phyloP scores from a whole-genome alignment of 2,329 filamentous ascomycete genomes.

The Blastomyces emzantsi region DNA sequence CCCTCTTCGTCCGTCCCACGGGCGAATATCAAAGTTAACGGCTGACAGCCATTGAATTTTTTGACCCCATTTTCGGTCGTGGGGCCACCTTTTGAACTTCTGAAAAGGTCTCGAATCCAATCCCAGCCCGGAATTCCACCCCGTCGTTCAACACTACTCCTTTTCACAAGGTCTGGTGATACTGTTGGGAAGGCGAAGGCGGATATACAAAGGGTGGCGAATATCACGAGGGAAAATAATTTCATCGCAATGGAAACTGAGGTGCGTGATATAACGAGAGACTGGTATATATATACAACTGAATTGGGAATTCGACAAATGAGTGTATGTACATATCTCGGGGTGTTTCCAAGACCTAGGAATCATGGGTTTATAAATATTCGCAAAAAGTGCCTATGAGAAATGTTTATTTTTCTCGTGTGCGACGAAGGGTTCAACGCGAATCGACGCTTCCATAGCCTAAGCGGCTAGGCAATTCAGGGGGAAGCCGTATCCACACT shows the following conservation, averaged over 20 bases:
- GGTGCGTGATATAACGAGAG: neutral
- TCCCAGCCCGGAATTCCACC: neutral
- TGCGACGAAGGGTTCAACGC: neutral
- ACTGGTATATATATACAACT: neutral
- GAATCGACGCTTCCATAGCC: neutral
- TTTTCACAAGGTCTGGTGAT: neutral
- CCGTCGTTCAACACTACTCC: neutral
- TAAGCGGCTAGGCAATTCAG: neutral
- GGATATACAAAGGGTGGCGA: neutral
- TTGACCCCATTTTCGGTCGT: constrained; percentile 34
- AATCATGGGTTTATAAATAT: neutral
- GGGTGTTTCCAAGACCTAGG: neutral
- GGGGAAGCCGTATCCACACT: neutral
- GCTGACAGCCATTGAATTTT: constrained; percentile 33
- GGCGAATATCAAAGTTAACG: constrained; percentile 38
- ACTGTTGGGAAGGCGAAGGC: neutral
- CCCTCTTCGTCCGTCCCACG: constrained; percentile 36
- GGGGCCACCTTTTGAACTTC: constrained; percentile 13
- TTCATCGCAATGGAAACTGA: neutral
- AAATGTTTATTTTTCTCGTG: neutral
- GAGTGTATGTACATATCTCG: neutral
- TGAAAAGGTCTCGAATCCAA: neutral
- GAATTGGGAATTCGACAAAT: neutral
- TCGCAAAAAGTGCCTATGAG: neutral
- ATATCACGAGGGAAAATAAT: neutral